Evolutionary conservation across 768 basidiomycete species (phyloP), one percentile per base, ranked within the genome.

Genomic region (Galerina marginata): DNA sequence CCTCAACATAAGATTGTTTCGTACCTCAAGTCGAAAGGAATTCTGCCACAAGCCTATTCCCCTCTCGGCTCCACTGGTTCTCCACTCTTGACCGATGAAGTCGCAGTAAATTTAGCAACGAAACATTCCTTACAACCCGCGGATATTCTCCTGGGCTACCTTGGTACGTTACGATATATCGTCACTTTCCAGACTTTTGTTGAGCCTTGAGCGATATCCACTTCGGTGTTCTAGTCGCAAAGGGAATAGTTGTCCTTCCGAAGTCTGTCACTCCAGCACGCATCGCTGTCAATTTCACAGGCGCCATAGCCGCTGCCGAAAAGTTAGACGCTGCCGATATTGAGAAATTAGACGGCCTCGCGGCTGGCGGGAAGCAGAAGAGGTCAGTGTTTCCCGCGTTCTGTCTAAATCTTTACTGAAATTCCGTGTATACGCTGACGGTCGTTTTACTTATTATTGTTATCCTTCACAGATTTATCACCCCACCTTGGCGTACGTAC

Each of bases 1-100:
- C 89, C 90, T 0, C 87, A 93, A 68, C 89, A 86, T 74, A 81
- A 86, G 51, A 82, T 93, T 50, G 56, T 87, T 43, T 75, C 77
- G 10, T 93, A 84, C 74, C 78, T 91, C 63, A 80, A 81, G 69
- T 78, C 81, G 15, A 86, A 92, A 70, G 79, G 78, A 16, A 93
- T 95, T 66, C 75, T 87, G 51, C 80, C 90, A 0, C 82, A 92
- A 71, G 92, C 93, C 0, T 95, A 91, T 72, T 93, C 90, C 7
- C 92, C 93, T 9, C 84, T 94, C 12, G 92, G 88, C 38, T 90
- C 87, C 9, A 80, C 85, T 10, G 81, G 82, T 65, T 84, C 89
- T 1, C 90, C 89, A 7, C 75, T 94, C 6, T 71, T 93, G 37
- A 70, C 69, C 6, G 91, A 95, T 65, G 83, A 86, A 52, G 77